Percentiles rank a stretch among this genome's conserved stretches.
These are phyloP conservation scores for Botrytis squamosa DNA, from an alignment of 2,329 filamentous ascomycete genomes.

Conservation along the genomic window DNA sequence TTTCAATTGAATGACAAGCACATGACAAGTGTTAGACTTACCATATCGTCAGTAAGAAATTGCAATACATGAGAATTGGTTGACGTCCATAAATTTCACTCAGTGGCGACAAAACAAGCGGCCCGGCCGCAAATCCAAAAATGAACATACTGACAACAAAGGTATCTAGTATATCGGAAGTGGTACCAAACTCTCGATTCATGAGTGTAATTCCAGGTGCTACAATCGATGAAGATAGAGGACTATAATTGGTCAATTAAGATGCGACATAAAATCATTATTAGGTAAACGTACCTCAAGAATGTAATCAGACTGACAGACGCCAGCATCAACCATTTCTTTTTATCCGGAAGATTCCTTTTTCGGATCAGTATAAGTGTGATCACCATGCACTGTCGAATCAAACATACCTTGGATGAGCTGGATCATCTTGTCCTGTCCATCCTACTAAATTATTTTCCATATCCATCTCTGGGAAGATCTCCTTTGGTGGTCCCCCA, in stretches of 20 bases:
- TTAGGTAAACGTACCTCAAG: conserved; percentile 21
- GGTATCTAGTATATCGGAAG: conserved; percentile 22
- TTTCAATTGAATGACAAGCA: conserved; percentile 49
- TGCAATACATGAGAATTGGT: conserved; percentile 46
- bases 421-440: conserved; percentile 25
- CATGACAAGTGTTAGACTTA: conserved; percentile 39
- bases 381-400: background rate
- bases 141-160: conserved; percentile 51
- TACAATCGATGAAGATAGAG: conserved; percentile 44
- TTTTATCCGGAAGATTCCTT: conserved; percentile 19
- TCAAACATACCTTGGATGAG: conserved; percentile 21
- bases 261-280: background rate
- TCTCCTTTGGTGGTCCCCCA: conserved; percentile 17
- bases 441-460: conserved; percentile 40
- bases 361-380: background rate
- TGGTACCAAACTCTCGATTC: conserved; percentile 28
- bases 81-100: conserved; percentile 65
- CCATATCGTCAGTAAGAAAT: conserved; percentile 48
- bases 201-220: conserved; percentile 42
- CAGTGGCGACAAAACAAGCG: conserved; percentile 55
- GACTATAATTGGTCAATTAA: conserved; percentile 25
- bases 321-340: conserved; percentile 21
- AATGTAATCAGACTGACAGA: conserved; percentile 21
- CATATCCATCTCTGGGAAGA: conserved; percentile 42
- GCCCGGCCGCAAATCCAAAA: conserved; percentile 57